Percentiles rank a stretch among this genome's conserved stretches.
phyloP scores from a whole-genome alignment of 2,329 filamentous ascomycete genomes.

The Aureobasidium sp. region DNA sequence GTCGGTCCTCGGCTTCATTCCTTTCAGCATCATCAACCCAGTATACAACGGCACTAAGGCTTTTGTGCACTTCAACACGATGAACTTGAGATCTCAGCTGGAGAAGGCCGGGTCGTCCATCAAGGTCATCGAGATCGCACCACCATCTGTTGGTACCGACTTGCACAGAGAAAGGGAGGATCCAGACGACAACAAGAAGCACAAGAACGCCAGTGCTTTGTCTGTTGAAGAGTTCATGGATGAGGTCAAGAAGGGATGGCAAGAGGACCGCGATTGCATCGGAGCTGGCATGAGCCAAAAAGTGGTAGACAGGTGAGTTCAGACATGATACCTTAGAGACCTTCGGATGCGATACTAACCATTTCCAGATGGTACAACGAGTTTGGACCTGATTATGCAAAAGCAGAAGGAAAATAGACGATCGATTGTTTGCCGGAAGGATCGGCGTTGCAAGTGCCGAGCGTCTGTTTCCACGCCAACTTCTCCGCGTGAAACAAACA shows the following conservation, averaged over 20 bases:
- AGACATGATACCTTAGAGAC: neutral
- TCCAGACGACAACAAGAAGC: slow-evolving; percentile 54
- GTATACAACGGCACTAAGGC: slow-evolving; percentile 56
- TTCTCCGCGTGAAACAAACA: slow-evolving; percentile 10
- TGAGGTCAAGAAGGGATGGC: slow-evolving; percentile 39
- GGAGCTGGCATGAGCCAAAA: slow-evolving; percentile 37
- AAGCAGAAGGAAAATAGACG: slow-evolving; percentile 18
- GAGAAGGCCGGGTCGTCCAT: slow-evolving; percentile 33
- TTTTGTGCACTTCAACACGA: slow-evolving; percentile 50
- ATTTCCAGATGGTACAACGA: slow-evolving; percentile 24
- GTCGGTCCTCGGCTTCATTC: slow-evolving; percentile 47
- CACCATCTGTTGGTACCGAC: slow-evolving; percentile 35
- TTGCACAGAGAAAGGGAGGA: slow-evolving; percentile 50
- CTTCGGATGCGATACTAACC: neutral
- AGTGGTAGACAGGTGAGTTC: slow-evolving; percentile 32
- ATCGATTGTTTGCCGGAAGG: slow-evolving; percentile 1
- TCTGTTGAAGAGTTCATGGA: slow-evolving; percentile 49
- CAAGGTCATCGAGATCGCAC: slow-evolving; percentile 47
- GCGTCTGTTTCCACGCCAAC: neutral
- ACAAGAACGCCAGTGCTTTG: slow-evolving; percentile 43
- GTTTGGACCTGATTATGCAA: slow-evolving; percentile 23
- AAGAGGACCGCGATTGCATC: slow-evolving; percentile 44
- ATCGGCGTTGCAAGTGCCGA: neutral
- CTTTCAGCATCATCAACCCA: slow-evolving; percentile 48
- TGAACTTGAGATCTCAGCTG: slow-evolving; percentile 49